Base-by-base conservation (phyloP, 225 moss, liverwort and hornwort species). In the Takakia lepidozioides region DNA sequence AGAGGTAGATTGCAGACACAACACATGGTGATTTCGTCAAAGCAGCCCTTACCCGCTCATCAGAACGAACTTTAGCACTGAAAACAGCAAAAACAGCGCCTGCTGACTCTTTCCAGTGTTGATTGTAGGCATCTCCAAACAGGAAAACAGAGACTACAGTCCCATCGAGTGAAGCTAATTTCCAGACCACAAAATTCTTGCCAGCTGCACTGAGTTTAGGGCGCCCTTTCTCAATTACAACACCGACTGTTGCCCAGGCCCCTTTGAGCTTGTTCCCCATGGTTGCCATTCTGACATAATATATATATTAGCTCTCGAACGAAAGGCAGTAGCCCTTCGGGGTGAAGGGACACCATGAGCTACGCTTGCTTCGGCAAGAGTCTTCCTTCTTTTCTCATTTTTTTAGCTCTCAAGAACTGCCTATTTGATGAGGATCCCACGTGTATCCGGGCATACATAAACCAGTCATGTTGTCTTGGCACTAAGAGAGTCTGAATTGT, bases 171-270 rank as follows among this genome's bases (percentile, higher is more conserved):
- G 86, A 82, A 30, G 86, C 74, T 43, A 95, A 64, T 69, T 90
- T 95, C 93, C 93, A 95, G 24, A 88, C 61, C 57, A 66, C 79
- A 19, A 69, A 95, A 52, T 73, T 82, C 64, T 90, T 90, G 41
- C 93, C 89, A 24, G 86, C 76, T 25, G 86, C 69, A 69, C 89
- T 95, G 34, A 71, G 49, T 61, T 82, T 86, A 9, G 89, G 84
- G 51, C 59, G 56, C 17, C 84, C 82, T 66, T 86, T 95, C 49
- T 90, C 89, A 5, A 74, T 75, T 39, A 95, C 46, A 36, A 90
- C 67, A 55, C 86, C 93, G 45, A 81, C 70, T 48, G 93, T 95
- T 17, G 86, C 93, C 93, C 93, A 95, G 16, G 86, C 75, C 38
- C 89, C 93, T 40, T 72, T 55, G 50, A 89, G 73, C 55, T 80